phyloP scores from a whole-genome alignment of 768 basidiomycete genomes.

The Tylopilus vinaceipallidus region DNA sequence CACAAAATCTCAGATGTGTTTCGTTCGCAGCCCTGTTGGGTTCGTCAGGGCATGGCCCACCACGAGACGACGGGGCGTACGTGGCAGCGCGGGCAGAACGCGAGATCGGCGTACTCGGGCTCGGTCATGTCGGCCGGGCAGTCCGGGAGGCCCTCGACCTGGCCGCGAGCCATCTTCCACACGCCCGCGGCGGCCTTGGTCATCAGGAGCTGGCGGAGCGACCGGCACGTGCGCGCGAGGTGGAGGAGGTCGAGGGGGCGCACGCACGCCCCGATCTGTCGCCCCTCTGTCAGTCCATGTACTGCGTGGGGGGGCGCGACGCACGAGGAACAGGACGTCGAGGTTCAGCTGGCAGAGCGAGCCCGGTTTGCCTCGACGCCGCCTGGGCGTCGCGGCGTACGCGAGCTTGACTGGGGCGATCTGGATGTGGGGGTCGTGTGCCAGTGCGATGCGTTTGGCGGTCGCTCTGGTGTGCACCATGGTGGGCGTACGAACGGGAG shows the following conservation, averaged over 20 bases:
- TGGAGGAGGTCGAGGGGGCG: slow-evolving; percentile 26
- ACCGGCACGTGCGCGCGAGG: slow-evolving; percentile 38
- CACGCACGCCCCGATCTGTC: slow-evolving; percentile 19
- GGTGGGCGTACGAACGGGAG: no score
- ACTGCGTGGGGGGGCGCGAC: no score
- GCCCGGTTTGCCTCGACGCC: no score
- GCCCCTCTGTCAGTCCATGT: no score
- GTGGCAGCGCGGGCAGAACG: slow-evolving; percentile 26
- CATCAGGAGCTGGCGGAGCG: slow-evolving; percentile 37
- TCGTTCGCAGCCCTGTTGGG: not conserved
- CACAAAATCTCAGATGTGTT: not conserved
- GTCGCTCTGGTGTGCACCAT: no score
- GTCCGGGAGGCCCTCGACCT: slow-evolving; percentile 36
- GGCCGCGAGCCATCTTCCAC: slow-evolving; percentile 22
- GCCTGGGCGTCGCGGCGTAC: no score
- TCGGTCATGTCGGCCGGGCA: slow-evolving; percentile 44
- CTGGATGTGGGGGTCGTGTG: no score
- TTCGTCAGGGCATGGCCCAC: not conserved
- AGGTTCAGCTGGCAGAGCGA: no score
- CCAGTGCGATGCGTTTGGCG: no score
- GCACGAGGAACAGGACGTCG: no score
- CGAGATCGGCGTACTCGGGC: slow-evolving; percentile 41
- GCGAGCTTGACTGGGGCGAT: no score
- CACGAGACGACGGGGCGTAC: not conserved
- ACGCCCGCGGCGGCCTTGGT: slow-evolving; percentile 24